Evolutionary conservation across 1,139 yeast species (phyloP).

Genomic region (Pichia sp.): DNA sequence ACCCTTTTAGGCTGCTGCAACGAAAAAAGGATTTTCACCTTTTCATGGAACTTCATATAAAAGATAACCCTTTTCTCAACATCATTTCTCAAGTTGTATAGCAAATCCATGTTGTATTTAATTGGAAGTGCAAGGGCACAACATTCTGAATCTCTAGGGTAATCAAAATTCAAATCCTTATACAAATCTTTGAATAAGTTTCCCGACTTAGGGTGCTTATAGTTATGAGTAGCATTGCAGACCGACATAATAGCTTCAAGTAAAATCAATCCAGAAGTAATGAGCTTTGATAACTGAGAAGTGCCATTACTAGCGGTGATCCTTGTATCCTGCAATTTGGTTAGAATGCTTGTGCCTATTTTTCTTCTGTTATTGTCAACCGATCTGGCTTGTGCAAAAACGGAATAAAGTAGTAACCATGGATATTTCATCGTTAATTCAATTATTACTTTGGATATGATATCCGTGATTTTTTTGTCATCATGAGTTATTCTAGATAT

Average conservation of each 20-base stretch:
- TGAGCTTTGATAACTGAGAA: slow-evolving; percentile 6
- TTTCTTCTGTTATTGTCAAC: slow-evolving; percentile 52
- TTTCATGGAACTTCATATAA: slow-evolving; percentile 54
- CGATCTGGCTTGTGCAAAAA: slow-evolving; percentile 70
- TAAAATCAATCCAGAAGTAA: slow-evolving; percentile 22
- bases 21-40: slow-evolving; percentile 68
- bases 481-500: slow-evolving; percentile 75
- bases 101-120: slow-evolving; percentile 64
- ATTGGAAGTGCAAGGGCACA: slow-evolving; percentile 75
- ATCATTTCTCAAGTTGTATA: slow-evolving; percentile 37
- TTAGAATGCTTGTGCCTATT: slow-evolving; percentile 47
- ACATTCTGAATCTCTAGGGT: slow-evolving; percentile 46
- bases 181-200: slow-evolving; percentile 16
- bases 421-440: slow-evolving; percentile 66
- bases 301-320: background rate
- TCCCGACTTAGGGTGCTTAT: slow-evolving; percentile 14
- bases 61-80: slow-evolving; percentile 39
- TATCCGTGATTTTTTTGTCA: slow-evolving; percentile 51
- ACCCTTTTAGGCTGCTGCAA: slow-evolving; percentile 84
- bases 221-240: slow-evolving; percentile 19
- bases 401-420: slow-evolving; percentile 78
- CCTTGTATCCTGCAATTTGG: slow-evolving; percentile 27
- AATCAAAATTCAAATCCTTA: slow-evolving; percentile 47
- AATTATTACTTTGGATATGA: slow-evolving; percentile 54
- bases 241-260: slow-evolving; percentile 31